Conservation (phyloP, 345 rosid genomes). For the Salix purpurea region DNA sequence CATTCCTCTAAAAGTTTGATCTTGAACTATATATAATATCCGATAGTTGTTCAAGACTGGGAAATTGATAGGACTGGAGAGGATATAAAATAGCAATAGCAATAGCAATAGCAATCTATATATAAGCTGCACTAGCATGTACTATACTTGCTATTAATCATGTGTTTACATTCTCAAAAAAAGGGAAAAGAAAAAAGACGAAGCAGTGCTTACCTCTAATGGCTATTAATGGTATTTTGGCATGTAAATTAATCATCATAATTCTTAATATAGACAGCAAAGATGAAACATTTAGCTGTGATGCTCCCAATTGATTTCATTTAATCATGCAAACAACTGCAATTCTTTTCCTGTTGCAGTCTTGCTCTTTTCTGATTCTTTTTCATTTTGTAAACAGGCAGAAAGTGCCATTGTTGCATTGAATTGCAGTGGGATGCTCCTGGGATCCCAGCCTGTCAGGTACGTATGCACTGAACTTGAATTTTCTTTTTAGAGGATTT, state of each 20-base stretch:
- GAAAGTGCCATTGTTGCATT: conserved; percentile 76
- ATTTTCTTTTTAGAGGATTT: not conserved
- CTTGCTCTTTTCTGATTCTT: not conserved
- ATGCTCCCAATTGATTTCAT: not conserved
- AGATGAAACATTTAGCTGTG: not conserved
- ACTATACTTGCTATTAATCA: not conserved
- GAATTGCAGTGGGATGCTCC: conserved; percentile 64
- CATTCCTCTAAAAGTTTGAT: not conserved
- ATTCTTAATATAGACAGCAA: not conserved
- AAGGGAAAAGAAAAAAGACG: not conserved
- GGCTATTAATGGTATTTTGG: not conserved
- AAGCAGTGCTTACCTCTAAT: not conserved
- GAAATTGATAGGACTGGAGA: not conserved
- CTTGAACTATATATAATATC: not conserved
- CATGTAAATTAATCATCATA: not conserved
- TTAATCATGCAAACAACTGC: not conserved
- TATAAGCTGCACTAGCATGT: no score
- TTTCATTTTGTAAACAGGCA: conserved; percentile 46
- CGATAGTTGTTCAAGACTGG: not conserved
- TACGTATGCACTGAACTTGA: conserved; percentile 17
- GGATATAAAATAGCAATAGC: not conserved
- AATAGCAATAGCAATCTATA: not conserved
- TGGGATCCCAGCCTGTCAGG: conserved; percentile 79
- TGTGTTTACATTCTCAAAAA: not conserved
- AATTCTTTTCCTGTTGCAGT: not conserved